These are phyloP conservation scores for Cicer cuneatum DNA, from an alignment of 306 rosid genomes.

Conservation along the genomic window DNA sequence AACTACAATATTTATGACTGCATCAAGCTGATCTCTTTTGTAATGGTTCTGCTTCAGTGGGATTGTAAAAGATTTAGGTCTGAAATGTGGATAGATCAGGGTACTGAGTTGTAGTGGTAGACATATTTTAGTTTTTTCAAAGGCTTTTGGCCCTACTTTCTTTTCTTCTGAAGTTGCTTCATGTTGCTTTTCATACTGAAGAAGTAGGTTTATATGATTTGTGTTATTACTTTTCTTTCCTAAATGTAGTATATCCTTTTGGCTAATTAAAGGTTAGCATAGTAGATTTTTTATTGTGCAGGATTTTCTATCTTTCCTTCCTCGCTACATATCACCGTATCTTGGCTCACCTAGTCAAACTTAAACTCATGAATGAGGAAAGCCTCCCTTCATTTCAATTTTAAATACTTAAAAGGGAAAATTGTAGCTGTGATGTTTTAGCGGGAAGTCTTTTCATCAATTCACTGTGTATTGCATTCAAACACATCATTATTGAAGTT, in stretches of 20 bases:
- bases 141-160: neutral
- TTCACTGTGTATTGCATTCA: neutral
- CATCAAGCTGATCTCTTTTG: neutral
- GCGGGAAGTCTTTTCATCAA: neutral
- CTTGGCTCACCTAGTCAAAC: neutral
- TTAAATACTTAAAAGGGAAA: no score
- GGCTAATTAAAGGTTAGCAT: neutral
- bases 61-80: neutral
- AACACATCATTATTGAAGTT: neutral
- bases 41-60: neutral
- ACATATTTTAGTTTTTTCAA: neutral
- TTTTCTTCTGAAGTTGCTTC: neutral
- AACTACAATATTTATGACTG: neutral
- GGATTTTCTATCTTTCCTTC: neutral
- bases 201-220: neutral
- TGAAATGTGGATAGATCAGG: slow-evolving; percentile 23
- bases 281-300: neutral
- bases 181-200: neutral
- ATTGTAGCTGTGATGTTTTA: no score
- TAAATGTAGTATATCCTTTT: neutral
- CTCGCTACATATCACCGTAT: neutral
- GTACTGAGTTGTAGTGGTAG: no score
- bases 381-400: neutral
- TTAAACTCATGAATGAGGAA: neutral
- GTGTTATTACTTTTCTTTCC: neutral